phyloP scores from a whole-genome alignment of 1,139 yeast species.

The Candida pseudoviswanathii region DNA sequence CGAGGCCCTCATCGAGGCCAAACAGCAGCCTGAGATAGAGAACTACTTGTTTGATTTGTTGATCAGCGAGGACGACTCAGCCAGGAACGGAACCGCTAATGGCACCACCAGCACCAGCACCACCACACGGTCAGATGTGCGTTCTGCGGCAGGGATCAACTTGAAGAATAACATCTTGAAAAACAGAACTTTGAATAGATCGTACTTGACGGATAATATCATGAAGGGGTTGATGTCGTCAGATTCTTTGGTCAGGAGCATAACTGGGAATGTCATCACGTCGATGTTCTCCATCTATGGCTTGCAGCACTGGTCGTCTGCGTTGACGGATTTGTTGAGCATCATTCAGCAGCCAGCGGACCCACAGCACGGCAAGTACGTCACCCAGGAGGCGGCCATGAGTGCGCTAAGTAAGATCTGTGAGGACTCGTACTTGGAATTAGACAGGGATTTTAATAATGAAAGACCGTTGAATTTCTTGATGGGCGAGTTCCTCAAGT shows the following conservation, averaged over 20 bases:
- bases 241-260: conserved; percentile 70
- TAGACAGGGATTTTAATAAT: conserved; percentile 67
- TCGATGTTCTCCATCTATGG: conserved; percentile 77
- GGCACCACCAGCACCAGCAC: neutral
- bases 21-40: conserved; percentile 70
- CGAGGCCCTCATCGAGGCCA: conserved; percentile 69
- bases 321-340: conserved; percentile 66
- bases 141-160: conserved; percentile 89
- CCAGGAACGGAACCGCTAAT: neutral
- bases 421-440: conserved; percentile 68
- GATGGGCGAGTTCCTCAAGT: conserved; percentile 63
- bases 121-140: conserved; percentile 51
- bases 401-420: conserved; percentile 83
- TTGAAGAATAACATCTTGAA: conserved; percentile 71
- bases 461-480: conserved; percentile 68
- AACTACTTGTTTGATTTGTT: conserved; percentile 76
- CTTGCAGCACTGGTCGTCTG: conserved; percentile 70
- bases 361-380: conserved; percentile 18
- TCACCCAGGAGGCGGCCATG: conserved; percentile 66
- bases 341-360: conserved; percentile 37
- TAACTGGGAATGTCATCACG: conserved; percentile 89
- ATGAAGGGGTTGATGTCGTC: conserved; percentile 67
- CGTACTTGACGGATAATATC: conserved; percentile 62
- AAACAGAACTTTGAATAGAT: conserved; percentile 36
- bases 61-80: conserved; percentile 47